Base-by-base conservation (phyloP, 1,139 yeast species). In the Pneumocystis oryctolagi region DNA sequence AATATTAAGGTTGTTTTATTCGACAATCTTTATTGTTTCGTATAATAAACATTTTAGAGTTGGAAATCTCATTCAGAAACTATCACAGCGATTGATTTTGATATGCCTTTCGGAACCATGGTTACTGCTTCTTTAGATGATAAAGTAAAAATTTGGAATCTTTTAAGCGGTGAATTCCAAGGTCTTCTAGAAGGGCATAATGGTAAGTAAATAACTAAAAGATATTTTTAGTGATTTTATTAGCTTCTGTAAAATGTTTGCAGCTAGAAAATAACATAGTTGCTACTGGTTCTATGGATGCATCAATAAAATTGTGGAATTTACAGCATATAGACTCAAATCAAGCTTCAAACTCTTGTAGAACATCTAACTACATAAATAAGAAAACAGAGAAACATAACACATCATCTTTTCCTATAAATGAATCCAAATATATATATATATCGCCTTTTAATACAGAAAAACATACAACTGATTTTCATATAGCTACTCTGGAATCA, bases 71-170 rank as follows among this genome's bases (percentile, higher is more conserved):
- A 83, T 67, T 74, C 76, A 2, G 82, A 79, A 60, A 67, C 79
- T 2, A 75, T 85, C 31, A 78, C 81, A 0, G 77, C 82, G 47
- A 70, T 85, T 64, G 89, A 83, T 68, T 84, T 84, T 71, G 88
- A 84, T 69, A 76, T 79, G 56, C 89, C 89, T 16, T 84, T 83
- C 72, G 89, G 89, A 1, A 82, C 82, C 0, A 71, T 84, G 73
- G 92, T 89, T 2, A 81, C 92, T 16, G 89, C 96, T 0, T 82
- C 89, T 3, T 76, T 84, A 69, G 96, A 89, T 73, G 88, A 84
- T 71, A 84, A 89, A 0, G 87, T 89, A 9, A 80, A 87, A 67
- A 87, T 90, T 5, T 89, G 97, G 96, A 96, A 89, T 75, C 75
- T 80, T 73, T 80, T 80, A 66, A 76, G 79, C 64, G 82, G 79